phyloP scores from a whole-genome alignment of 805 yeast species.

The Saccharomyces mikatae region DNA sequence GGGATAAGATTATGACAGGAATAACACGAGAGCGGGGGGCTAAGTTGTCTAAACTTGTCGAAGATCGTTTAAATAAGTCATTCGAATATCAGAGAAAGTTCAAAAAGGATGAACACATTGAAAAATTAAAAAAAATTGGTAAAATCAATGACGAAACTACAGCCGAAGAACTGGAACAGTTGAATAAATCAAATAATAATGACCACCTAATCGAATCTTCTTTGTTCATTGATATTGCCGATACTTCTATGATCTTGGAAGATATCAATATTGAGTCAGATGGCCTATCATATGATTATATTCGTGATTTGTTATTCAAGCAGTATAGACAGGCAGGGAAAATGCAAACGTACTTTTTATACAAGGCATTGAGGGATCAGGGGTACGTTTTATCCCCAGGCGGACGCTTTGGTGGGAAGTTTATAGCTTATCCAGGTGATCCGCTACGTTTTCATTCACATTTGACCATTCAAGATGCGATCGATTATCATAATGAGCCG shows the following conservation, averaged over 20 bases:
- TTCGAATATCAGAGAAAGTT: constrained; percentile 17
- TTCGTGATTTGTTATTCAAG: neutral
- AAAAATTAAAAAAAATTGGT: constrained; percentile 16
- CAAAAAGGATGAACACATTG: constrained; percentile 16
- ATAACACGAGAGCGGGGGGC: neutral
- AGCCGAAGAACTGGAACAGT: neutral
- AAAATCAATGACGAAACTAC: constrained; percentile 1
- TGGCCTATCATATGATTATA: neutral
- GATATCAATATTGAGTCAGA: neutral
- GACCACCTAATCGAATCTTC: constrained; percentile 17
- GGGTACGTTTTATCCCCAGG: constrained; percentile 73
- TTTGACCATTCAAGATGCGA: constrained; percentile 49
- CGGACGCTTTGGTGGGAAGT: constrained; percentile 81
- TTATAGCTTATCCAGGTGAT: constrained; percentile 90
- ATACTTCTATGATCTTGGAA: constrained; percentile 7
- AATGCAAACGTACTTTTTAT: neutral
- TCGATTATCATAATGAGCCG: constrained; percentile 38
- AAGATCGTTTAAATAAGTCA: constrained; percentile 5
- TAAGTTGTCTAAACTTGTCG: constrained; percentile 1
- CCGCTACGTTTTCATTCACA: constrained; percentile 88
- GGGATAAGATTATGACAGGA: constrained; percentile 12
- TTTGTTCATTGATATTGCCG: constrained; percentile 18
- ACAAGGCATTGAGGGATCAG: constrained; percentile 17
- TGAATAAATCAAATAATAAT: neutral
- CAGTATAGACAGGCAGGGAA: neutral